phyloP scores from a whole-genome alignment of 495 filamentous ascomycete genomes.

The Penicillium goetzii region DNA sequence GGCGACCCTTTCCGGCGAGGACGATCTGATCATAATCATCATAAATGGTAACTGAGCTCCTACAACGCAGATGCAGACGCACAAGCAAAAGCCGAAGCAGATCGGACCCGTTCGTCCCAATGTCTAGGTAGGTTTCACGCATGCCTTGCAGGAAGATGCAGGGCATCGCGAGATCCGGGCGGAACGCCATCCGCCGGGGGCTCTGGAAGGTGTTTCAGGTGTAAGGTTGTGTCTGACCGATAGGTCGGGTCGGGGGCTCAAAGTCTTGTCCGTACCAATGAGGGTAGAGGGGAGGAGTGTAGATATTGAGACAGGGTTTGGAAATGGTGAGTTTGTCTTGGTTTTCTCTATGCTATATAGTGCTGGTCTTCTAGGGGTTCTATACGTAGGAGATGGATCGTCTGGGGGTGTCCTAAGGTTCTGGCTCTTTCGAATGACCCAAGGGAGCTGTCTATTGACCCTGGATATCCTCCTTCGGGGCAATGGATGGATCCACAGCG shows the following conservation, averaged over 20 bases:
- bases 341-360: background rate
- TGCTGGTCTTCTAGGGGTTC: background rate
- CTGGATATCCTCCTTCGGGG: background rate
- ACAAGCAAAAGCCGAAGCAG: background rate
- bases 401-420: background rate
- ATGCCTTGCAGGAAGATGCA: conserved; percentile 35
- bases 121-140: conserved; percentile 33
- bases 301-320: conserved; percentile 2
- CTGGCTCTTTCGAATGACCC: background rate
- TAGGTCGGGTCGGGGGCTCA: conserved; percentile 9
- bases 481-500: background rate
- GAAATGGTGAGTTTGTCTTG: background rate
- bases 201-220: conserved; percentile 3
- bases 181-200: background rate
- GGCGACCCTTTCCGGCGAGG: background rate
- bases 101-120: conserved; percentile 18
- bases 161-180: conserved; percentile 16
- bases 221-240: background rate
- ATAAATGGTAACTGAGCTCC: too few species aligned
- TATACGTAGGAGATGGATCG: background rate
- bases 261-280: conserved; percentile 12
- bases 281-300: background rate
- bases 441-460: background rate
- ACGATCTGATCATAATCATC: background rate
- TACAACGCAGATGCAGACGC: conserved; percentile 16